Conservation (phyloP, 192 early-diverging fungal genomes). For the Umbelopsis sp. region DNA sequence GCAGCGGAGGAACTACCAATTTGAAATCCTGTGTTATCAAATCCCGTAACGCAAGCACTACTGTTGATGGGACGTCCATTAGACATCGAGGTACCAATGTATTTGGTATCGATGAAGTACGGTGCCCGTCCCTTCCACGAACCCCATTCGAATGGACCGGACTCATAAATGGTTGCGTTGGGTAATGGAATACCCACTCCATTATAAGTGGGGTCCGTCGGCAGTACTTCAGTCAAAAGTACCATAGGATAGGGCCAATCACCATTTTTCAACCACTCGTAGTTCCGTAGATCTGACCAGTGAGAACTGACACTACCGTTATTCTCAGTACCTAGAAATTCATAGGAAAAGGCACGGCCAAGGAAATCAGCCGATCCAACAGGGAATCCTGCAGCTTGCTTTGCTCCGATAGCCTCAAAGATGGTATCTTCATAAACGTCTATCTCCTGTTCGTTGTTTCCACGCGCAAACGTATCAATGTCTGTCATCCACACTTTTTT, state of each 20-base stretch:
- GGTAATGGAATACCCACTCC: neutral
- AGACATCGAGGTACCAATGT: neutral
- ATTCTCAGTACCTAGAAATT: neutral
- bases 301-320: neutral
- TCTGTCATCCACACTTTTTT: neutral
- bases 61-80: neutral
- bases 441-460: neutral
- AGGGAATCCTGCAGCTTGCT: neutral
- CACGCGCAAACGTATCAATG: neutral
- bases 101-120: conserved; percentile 2
- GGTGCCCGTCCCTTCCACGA: neutral
- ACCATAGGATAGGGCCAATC: neutral
- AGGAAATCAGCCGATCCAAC: neutral
- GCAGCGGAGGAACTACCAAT: neutral
- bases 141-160: neutral
- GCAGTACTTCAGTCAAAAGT: neutral
- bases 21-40: neutral
- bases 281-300: neutral
- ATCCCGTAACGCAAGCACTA: neutral
- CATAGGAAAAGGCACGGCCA: neutral
- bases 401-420: neutral
- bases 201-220: neutral
- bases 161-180: neutral
- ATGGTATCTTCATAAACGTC: neutral
- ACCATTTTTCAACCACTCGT: conserved; percentile 1